Evolutionary conservation across 148 eudicot genomes (phyloP).

Genomic region (Persicaria tinctoria): DNA sequence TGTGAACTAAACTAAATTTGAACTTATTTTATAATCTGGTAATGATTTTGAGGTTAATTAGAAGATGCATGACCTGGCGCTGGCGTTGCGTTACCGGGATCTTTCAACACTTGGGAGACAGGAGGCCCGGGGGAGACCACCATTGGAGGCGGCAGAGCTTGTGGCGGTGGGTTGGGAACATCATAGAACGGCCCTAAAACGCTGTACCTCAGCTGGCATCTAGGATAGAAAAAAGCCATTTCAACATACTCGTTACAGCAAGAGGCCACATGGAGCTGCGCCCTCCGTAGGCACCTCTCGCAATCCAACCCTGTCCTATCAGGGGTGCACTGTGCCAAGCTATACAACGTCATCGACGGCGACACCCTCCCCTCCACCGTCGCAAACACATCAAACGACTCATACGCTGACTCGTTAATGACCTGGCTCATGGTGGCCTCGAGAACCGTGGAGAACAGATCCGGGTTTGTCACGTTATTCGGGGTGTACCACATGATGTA

Average conservation of each 20-base stretch:
- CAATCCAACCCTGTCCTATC: not conserved
- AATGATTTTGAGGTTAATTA: no score
- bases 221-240: not conserved
- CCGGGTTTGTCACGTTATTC: not conserved
- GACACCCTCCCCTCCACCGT: not conserved
- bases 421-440: not conserved
- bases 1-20: no score
- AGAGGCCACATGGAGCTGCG: not conserved
- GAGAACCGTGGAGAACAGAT: not conserved
- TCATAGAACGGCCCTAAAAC: not conserved
- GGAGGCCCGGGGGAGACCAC: no score
- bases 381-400: not conserved
- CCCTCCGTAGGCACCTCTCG: constrained; percentile 1
- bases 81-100: no score
- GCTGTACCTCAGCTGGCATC: not conserved
- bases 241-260: not conserved
- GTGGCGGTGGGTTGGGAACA: not conserved
- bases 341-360: not conserved
- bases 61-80: no score
- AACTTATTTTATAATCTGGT: no score
- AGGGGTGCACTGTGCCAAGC: not conserved
- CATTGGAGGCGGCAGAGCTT: not conserved
- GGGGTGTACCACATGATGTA: not conserved
- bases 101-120: no score
- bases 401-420: not conserved